These are phyloP conservation scores for Fusarium continuum DNA, from an alignment of 2,329 filamentous ascomycete species.

Conservation along the genomic window DNA sequence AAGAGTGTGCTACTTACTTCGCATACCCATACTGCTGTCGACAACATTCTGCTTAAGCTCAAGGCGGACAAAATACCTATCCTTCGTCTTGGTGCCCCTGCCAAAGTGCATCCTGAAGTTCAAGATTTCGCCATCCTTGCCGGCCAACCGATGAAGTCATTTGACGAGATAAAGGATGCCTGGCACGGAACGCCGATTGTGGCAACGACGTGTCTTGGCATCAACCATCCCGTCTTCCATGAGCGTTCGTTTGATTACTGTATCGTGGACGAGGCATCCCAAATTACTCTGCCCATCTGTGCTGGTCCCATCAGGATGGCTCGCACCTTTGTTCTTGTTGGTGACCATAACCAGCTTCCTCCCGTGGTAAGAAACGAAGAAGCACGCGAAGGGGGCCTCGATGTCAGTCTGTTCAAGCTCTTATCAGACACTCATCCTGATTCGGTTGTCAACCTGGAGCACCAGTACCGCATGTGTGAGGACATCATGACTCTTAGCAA, in stretches of 20 bases:
- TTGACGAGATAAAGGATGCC: slow-evolving; percentile 83
- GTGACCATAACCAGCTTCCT: slow-evolving; percentile 95
- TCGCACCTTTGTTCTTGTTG: slow-evolving; percentile 90
- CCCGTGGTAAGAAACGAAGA: slow-evolving; percentile 93
- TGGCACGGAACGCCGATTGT: slow-evolving; percentile 91
- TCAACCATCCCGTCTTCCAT: slow-evolving; percentile 88
- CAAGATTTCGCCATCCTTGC: slow-evolving; percentile 85
- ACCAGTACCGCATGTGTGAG: slow-evolving; percentile 98
- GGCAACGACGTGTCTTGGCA: slow-evolving; percentile 92
- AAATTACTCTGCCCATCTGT: slow-evolving; percentile 95
- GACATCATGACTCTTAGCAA: slow-evolving; percentile 97
- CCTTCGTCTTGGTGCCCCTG: slow-evolving; percentile 82
- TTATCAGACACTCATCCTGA: slow-evolving; percentile 88
- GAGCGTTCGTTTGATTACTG: slow-evolving; percentile 96
- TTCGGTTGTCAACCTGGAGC: slow-evolving; percentile 89
- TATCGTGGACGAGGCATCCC: slow-evolving; percentile 97
- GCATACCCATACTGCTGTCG: slow-evolving; percentile 96
- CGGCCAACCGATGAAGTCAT: slow-evolving; percentile 74
- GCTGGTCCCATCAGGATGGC: slow-evolving; percentile 94
- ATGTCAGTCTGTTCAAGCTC: slow-evolving; percentile 92
- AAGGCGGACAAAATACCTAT: slow-evolving; percentile 79
- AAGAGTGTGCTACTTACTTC: slow-evolving; percentile 95
- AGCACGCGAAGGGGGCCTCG: slow-evolving; percentile 84
- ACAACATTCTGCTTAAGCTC: slow-evolving; percentile 96
- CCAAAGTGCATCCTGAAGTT: slow-evolving; percentile 89